Percentiles rank a stretch among this genome's conserved stretches.
These are phyloP conservation scores for Leccinum subgranulosum DNA, from an alignment of 768 basidiomycete genomes.

Conservation along the genomic window DNA sequence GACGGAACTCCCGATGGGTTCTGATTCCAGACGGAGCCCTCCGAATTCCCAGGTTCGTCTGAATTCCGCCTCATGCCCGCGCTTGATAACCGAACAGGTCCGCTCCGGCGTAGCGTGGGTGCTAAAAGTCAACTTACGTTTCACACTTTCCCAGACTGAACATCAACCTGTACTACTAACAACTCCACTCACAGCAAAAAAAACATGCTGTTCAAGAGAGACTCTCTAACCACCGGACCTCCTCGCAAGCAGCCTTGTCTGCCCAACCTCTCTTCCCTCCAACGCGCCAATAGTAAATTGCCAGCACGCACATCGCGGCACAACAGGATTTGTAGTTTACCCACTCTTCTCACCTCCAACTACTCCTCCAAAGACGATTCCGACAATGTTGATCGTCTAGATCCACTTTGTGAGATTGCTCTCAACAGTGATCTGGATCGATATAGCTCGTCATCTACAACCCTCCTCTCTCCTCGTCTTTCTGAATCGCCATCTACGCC, in stretches of 20 bases:
- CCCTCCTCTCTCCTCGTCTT: conserved; percentile 16
- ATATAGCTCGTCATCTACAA: conserved; percentile 19
- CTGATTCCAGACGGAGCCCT: not conserved
- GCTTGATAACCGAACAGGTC: conserved; percentile 18
- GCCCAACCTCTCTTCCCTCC: not conserved
- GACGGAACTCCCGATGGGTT: not conserved
- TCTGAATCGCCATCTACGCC: conserved; percentile 3
- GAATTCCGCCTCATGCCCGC: conserved; percentile 5
- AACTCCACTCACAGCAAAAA: conserved; percentile 2
- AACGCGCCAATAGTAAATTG: conserved; percentile 1
- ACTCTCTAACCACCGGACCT: conserved; percentile 6
- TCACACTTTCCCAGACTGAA: conserved; percentile 10
- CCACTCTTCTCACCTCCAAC: conserved; percentile 2
- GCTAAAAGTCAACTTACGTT: conserved; percentile 26
- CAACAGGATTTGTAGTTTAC: conserved; percentile 13
- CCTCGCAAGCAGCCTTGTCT: conserved; percentile 2
- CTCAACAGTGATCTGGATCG: conserved; percentile 19
- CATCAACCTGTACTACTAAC: conserved; percentile 25
- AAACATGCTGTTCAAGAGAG: conserved; percentile 18
- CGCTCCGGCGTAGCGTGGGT: conserved; percentile 2
- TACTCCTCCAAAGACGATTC: not conserved
- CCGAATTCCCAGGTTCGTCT: conserved; percentile 9
- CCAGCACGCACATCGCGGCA: conserved; percentile 4
- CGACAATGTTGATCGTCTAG: conserved; percentile 1
- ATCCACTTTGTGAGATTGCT: conserved; percentile 10